Evolutionary conservation across 768 basidiomycete genomes (phyloP), one percentile per base, ranked within the genome.

Genomic region (Roridomyces roridus): DNA sequence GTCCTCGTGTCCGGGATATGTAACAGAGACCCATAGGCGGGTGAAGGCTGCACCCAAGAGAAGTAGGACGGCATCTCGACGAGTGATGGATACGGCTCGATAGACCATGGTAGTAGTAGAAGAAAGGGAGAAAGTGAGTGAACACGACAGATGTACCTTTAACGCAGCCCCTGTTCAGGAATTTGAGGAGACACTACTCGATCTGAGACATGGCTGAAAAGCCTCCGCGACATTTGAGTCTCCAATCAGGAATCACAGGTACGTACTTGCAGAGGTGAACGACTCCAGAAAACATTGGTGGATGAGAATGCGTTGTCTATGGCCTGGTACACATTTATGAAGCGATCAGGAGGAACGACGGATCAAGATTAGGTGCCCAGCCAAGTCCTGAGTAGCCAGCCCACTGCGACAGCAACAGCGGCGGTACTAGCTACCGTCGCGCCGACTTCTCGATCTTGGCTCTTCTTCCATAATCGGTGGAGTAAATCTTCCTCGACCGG

Each of bases 1-100:
- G 31, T 44, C 46, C 61, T 2, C 21, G 44, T 14, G 42, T 52
- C 12, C 47, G 7, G 11, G 44, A 24, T 4, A 47, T 48, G 18
- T 70, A 47, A 24, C 51, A 60, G 60, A 78, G 17, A 79, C 70
- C 72, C 82, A 78, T 31, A 87, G 51, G 58, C 87, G 82, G 79
- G 83, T 84, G 20, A 73, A 73, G 17, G 78, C 72, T 0, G 85
- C 86, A 20, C 87, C 87, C 14, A 86, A 57, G 39, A 86, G 74
- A 51, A 88, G 69, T 57, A 88, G 81, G 52, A 87, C 60, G 18
- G 79, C 85, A 72, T 89, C 86, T 28, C 85, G 77, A 26, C 81
- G 73, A 8, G 85, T 77, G n/a, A n/a, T n/a, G n/a, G n/a, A n/a
- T 26, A 86, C 65, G 35, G 74, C 76, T 64, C 78, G 70, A 45